These are phyloP conservation scores for Ambrosiella xylebori DNA, from an alignment of 2,329 filamentous ascomycete genomes.

Conservation along the genomic window DNA sequence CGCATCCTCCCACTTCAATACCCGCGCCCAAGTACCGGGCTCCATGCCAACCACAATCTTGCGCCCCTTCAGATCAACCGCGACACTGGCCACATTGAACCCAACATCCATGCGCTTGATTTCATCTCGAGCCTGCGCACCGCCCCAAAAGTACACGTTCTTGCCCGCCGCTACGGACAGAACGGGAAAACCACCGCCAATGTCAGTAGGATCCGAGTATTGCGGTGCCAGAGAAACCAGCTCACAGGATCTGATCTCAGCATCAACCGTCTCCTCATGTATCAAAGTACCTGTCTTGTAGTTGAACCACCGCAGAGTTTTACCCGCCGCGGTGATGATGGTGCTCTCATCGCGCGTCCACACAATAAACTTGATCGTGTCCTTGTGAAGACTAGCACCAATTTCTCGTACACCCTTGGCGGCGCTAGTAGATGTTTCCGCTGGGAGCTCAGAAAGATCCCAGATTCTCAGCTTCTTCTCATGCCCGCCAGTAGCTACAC, in stretches of 20 bases:
- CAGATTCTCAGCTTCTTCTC: constrained; percentile 96
- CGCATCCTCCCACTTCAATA: constrained; percentile 76
- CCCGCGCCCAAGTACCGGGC: constrained; percentile 88
- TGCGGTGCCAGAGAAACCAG: constrained; percentile 51
- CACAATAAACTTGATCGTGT: constrained; percentile 88
- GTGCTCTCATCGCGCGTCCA: constrained; percentile 83
- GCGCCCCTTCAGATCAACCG: constrained; percentile 62
- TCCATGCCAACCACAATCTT: constrained; percentile 83
- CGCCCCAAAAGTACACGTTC: constrained; percentile 81
- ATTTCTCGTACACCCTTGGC: constrained; percentile 61
- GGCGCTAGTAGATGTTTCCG: constrained; percentile 30
- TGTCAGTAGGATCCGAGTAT: constrained; percentile 41
- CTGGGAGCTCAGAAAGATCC: constrained; percentile 50
- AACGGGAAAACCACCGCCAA: constrained; percentile 51
- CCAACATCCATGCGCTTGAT: constrained; percentile 66
- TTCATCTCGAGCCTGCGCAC: constrained; percentile 46
- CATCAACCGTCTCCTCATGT: constrained; percentile 62
- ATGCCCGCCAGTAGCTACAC: constrained; percentile 82
- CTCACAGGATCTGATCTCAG: constrained; percentile 81
- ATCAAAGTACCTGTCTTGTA: constrained; percentile 59
- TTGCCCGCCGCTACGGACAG: constrained; percentile 89
- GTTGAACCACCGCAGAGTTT: constrained; percentile 89
- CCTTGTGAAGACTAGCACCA: constrained; percentile 64
- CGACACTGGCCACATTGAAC: constrained; percentile 81
- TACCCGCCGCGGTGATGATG: constrained; percentile 80